Base-by-base conservation (phyloP, 306 rosid species). In the Heteromeles arbutifolia region DNA sequence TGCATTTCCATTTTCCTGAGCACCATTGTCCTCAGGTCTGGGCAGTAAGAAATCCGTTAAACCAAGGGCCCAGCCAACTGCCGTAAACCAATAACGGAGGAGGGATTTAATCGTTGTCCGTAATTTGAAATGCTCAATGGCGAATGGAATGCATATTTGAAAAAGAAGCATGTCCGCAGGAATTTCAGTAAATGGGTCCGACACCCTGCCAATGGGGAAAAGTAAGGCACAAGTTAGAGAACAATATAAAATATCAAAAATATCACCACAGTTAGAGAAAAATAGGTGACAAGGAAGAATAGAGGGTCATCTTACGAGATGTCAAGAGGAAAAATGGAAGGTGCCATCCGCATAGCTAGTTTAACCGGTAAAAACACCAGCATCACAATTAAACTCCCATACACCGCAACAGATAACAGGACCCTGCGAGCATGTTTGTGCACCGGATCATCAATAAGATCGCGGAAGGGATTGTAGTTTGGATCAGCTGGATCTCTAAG, bases 391-490 rank as follows among this genome's bases (percentile, higher is more conserved):
- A 96, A 87, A 88, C 98, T 92, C 54, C 99, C 99, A 87, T 96
- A 96, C 53, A 96, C 99, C 5, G 93, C 98, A 81, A 96, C 92
- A 32, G 99, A 96, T 83, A 96, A 83, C 75, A 96, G 79, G 73
- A 96, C 99, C 82, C 99, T 86, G 77, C 99, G 99, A 77, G 99
- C 98, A 81, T 96, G 99, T 78, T 96, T 96, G 89, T 96, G 99
- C 81, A 96, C 96, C 43, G 99, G 98, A 78, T 96, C 99, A 67
- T 96, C 99, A 81, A 96, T 96, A 63, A 96, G 84, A 88, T 96
- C 99, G 70, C 97, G 97, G 85, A 96, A 96, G 29, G 98, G 99
- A 85, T 96, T 96, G 84, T 96, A 96, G 85, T 96, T 92, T 74
- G 99, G 99, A 77, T 96, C 99, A 28, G 99, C 99, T 5, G 99